phyloP scores from a whole-genome alignment of 768 basidiomycete species.

The Inosperma sp. region DNA sequence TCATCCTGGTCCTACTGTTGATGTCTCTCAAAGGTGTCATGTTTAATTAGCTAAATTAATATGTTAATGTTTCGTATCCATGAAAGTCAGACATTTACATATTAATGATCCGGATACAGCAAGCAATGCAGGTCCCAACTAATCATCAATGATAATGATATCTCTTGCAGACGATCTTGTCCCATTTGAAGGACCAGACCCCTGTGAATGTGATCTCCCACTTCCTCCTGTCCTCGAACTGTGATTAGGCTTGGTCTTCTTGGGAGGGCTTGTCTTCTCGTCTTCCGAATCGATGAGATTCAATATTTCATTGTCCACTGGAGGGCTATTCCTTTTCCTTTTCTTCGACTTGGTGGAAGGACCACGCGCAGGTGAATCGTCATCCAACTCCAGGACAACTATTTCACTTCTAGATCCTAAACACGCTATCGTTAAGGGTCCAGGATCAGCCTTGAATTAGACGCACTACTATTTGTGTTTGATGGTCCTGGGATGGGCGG shows the following conservation, averaged over 20 bases:
- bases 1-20: neutral
- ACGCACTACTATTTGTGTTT: too few relatives aligned
- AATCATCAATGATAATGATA: conserved; percentile 12
- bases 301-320: conserved; percentile 9
- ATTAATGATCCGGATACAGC: neutral
- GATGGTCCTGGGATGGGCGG: too few relatives aligned
- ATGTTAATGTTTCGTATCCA: neutral
- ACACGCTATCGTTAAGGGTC: too few relatives aligned
- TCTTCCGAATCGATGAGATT: conserved; percentile 11
- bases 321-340: conserved; percentile 21
- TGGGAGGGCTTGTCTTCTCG: too few relatives aligned
- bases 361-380: conserved; percentile 40
- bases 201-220: neutral
- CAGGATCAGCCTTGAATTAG: too few relatives aligned
- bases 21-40: neutral
- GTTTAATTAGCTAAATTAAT: neutral
- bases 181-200: conserved; percentile 14
- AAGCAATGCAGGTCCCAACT: neutral
- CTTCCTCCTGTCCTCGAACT: conserved; percentile 13
- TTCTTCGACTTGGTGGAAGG: conserved; percentile 14
- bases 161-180: conserved; percentile 9
- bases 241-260: too few relatives aligned
- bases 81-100: neutral
- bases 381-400: conserved; percentile 25
- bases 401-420: conserved; percentile 18